Base-by-base conservation (phyloP, 192 early-diverging fungal species). In the Rhizoclosmatium sp. region DNA sequence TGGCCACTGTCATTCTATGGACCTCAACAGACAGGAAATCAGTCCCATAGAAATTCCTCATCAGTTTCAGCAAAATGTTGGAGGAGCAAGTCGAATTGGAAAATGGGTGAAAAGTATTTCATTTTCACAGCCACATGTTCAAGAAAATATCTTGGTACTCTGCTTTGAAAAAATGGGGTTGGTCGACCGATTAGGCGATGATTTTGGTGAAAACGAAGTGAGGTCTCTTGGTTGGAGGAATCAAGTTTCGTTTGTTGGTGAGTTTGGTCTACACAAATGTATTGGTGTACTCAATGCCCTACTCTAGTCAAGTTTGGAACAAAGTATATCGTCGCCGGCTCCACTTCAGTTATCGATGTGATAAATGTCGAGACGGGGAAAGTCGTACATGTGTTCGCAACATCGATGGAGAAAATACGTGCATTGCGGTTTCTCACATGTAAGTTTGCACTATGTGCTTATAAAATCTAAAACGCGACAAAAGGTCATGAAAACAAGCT, bases 331-430 rank as follows among this genome's bases (percentile, higher is more conserved):
- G 83, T 87, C n/a, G 85, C 82, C 31, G 87, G 89, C 10, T 88
- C 89, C 21, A 62, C 76, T 1, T 78, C 82, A 3, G 83, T 86
- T 16, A 81, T 90, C n/a, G 87, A 90, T 78, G 85, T 90, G 39
- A 82, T 89, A 60, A 76, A 88, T 70, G 74, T 69, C 47, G 66
- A 66, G 4, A 84, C 79, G 3, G 87, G 87, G 49, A 89, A 88
- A 64, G 84, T 89, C 49, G 87, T 90, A 40, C 87, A 90, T 78
- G 82, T 87, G 44, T 90, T 89, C 71, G 89, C 88, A 60, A 87
- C 89, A 41, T 86, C 85, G 60, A 76, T 82, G 72, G 85, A 87
- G 58, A 84, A 86, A 71, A 84, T 89, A 59, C 80, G 80, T 23
- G 69, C 71, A 31, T 68, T 90, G 47, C 68, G 68, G 9, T 78